phyloP scores from a whole-genome alignment of 2,329 filamentous ascomycete genomes.

The Esteya vermicola region DNA sequence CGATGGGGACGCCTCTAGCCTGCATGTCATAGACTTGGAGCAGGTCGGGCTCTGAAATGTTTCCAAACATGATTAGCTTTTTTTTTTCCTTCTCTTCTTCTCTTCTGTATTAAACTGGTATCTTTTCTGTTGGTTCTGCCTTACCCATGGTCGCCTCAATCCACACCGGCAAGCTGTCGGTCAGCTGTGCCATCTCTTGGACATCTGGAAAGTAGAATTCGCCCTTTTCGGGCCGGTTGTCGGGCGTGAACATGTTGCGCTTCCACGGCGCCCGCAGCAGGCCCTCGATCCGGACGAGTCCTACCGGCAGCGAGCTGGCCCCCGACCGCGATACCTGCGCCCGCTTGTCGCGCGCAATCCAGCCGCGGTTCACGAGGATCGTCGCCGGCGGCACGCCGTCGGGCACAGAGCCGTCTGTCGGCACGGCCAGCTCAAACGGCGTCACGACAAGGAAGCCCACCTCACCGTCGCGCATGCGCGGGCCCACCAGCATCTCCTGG shows the following conservation, averaged over 20 bases:
- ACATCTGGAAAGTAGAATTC: slow-evolving; percentile 96
- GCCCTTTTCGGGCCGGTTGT: slow-evolving; percentile 67
- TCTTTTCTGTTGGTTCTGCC: no score
- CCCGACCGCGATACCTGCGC: slow-evolving; percentile 47
- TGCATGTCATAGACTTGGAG: slow-evolving; percentile 63
- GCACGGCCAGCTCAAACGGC: slow-evolving; percentile 48
- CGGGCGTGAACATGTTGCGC: slow-evolving; percentile 95
- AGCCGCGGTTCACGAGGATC: slow-evolving; percentile 78
- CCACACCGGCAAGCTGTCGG: slow-evolving; percentile 80
- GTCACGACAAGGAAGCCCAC: slow-evolving; percentile 88
- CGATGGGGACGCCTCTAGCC: slow-evolving; percentile 75
- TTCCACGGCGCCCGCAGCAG: slow-evolving; percentile 81
- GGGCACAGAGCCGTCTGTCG: slow-evolving; percentile 13
- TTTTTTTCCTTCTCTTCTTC: not conserved
- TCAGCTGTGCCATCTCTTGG: slow-evolving; percentile 70
- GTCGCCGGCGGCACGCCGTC: slow-evolving; percentile 20
- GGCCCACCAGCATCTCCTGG: slow-evolving; percentile 91
- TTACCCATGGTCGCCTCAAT: slow-evolving; percentile 89
- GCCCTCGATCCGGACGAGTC: slow-evolving; percentile 67
- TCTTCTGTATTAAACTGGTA: no score
- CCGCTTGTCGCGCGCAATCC: slow-evolving; percentile 68
- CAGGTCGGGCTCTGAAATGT: slow-evolving; percentile 63
- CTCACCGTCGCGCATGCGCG: slow-evolving; percentile 74
- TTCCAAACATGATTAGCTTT: not conserved
- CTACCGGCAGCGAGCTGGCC: slow-evolving; percentile 49